phyloP scores from a whole-genome alignment of 2,329 filamentous ascomycete genomes.

The Fusarium beomiforme region DNA sequence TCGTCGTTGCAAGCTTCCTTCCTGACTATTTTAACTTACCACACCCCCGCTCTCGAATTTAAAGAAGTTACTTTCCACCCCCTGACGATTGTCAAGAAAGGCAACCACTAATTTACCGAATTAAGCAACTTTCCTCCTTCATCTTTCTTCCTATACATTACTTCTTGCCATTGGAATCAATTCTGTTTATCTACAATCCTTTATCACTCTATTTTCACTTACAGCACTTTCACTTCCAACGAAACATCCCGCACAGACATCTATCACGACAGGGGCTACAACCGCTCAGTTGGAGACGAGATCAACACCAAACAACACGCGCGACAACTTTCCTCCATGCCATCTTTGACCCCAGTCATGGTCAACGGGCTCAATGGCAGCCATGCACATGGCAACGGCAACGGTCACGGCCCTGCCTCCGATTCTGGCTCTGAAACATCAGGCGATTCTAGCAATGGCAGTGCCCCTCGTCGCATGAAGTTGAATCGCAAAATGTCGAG shows the following conservation, averaged over 20 bases:
- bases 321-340: conserved; percentile 29
- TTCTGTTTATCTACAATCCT: conserved; percentile 9
- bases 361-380: conserved; percentile 37
- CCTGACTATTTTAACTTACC: conserved; percentile 26
- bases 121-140: conserved; percentile 19
- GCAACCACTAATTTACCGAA: conserved; percentile 34
- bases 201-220: background rate
- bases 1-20: conserved; percentile 14
- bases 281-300: conserved; percentile 13
- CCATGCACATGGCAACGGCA: conserved; percentile 21
- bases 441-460: conserved; percentile 47
- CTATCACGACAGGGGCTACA: conserved; percentile 9
- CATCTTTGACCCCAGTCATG: conserved; percentile 37
- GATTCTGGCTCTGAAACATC: conserved; percentile 42
- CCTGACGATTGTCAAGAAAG: conserved; percentile 30
- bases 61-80: conserved; percentile 29
- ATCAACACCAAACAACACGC: conserved; percentile 26
- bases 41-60: conserved; percentile 36
- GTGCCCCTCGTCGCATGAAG: conserved; percentile 50
- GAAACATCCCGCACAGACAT: conserved; percentile 13
- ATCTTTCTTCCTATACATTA: conserved; percentile 7
- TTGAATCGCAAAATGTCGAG: conserved; percentile 67
- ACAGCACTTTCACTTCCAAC: background rate
- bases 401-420: conserved; percentile 29
- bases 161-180: background rate